These are phyloP conservation scores for Botryotinia narcissicola DNA, from an alignment of 2,329 filamentous ascomycete genomes.

Conservation along the genomic window DNA sequence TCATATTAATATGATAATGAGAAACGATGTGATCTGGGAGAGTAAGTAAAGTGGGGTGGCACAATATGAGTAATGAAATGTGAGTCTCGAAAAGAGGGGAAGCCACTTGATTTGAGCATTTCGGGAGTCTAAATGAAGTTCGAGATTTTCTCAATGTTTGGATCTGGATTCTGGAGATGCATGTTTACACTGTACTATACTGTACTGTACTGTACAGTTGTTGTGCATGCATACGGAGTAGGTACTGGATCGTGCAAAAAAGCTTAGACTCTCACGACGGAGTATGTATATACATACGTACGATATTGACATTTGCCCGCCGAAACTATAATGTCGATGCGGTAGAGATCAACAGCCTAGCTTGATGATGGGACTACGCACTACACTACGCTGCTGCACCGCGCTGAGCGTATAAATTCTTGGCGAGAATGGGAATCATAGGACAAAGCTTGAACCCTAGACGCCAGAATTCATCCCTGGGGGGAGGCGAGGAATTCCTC, in stretches of 20 bases:
- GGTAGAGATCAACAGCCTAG: background rate
- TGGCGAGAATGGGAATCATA: constrained; percentile 4
- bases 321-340: background rate
- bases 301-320: background rate
- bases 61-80: background rate
- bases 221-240: background rate
- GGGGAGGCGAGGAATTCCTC: background rate
- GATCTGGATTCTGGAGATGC: background rate
- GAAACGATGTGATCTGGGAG: background rate
- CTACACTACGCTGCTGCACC: constrained; percentile 13
- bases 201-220: background rate
- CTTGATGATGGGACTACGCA: constrained; percentile 6
- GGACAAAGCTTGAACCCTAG: constrained; percentile 17
- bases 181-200: background rate
- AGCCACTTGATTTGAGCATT: background rate
- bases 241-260: background rate
- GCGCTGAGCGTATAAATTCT: constrained; percentile 23
- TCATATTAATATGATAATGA: background rate
- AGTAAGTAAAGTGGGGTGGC: background rate
- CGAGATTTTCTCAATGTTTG: background rate
- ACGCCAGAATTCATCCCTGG: background rate
- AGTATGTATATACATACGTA: background rate
- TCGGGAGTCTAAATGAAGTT: background rate
- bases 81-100: background rate
- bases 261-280: background rate